Evolutionary conservation across 495 filamentous ascomycete species (phyloP), one percentile per base, ranked within the genome.

Genomic region (Jackrogersella multiformis): DNA sequence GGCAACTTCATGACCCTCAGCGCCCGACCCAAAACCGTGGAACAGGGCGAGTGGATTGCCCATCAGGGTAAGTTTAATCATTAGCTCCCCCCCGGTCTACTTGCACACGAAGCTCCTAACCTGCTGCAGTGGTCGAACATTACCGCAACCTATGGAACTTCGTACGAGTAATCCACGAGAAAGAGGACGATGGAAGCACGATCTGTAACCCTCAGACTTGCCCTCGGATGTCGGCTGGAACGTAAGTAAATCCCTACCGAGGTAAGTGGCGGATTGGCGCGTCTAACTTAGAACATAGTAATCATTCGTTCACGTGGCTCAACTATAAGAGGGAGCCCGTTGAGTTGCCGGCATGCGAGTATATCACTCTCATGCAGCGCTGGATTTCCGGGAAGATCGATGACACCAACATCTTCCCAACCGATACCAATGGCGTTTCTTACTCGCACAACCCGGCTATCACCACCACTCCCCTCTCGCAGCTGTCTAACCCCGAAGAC

Each of bases 1-100:
- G 94, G 94, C 42, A 97, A 97, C 78, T 97, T 97, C 75, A 92
- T 96, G 90, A 97, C 94, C 18, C 79, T 97, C 41, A 94, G 92
- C 69, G 91, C 91, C 51, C 90, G 91, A 73, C 94, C 94, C 7
- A 91, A 91, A 76, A 89, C 92, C 52, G 90, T 97, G 24, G 94
- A 97, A 74, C 84, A 91, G 62, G 93, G 92, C 30, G 94, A 97
- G 73, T 97, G 94, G 94, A 80, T 96, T 62, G 93, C 93, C 55
- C 93, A 97, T 78, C 94, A 97, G 86, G 89, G 94, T 96, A 81
- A 78, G 82, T 72, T 4, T 21, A 20, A 42, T 48, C n/a, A n/a
- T n/a, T n/a, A n/a, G 28, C 8, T 38, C 39, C 36, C 32, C 42
- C 44, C 8, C 56, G 7, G 54, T 12, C 28, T 24, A 24, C 18